Evolutionary conservation across 1,139 yeast genomes (phyloP).

Genomic region (Yamadazyma triangularis): DNA sequence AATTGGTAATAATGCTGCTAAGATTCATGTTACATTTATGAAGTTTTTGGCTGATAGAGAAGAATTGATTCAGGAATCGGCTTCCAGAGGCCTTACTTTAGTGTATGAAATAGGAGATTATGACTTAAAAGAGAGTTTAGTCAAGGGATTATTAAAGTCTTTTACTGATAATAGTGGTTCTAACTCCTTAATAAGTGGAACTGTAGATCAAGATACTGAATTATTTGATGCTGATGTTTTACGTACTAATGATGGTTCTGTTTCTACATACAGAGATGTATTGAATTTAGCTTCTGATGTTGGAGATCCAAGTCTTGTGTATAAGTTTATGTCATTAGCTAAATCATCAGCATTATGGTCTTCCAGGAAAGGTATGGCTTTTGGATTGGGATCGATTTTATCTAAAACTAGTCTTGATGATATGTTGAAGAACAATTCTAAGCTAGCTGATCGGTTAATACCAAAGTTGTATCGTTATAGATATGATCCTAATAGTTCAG

Average conservation of each 20-base stretch:
- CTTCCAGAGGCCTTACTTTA: constrained; percentile 81
- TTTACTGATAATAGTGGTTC: constrained; percentile 70
- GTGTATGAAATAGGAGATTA: constrained; percentile 74
- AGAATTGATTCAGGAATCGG: constrained; percentile 85
- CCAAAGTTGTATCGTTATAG: constrained; percentile 82
- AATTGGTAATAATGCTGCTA: constrained; percentile 42
- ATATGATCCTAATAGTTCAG: constrained; percentile 77
- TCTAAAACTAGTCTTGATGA: constrained; percentile 73
- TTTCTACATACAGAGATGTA: constrained; percentile 85
- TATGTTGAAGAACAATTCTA: constrained; percentile 50
- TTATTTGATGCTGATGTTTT: constrained; percentile 79
- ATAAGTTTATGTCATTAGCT: constrained; percentile 91
- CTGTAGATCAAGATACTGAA: constrained; percentile 75
- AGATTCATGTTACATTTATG: constrained; percentile 71
- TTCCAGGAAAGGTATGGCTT: constrained; percentile 89
- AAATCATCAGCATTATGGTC: constrained; percentile 89
- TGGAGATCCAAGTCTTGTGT: constrained; percentile 92
- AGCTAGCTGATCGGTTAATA: constrained; percentile 56
- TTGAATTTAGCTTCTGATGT: constrained; percentile 85
- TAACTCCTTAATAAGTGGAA: constrained; percentile 53
- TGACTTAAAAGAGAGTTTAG: constrained; percentile 67
- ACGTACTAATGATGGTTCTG: constrained; percentile 78
- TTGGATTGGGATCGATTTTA: constrained; percentile 82
- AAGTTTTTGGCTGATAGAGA: constrained; percentile 72
- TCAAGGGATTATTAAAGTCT: constrained; percentile 69